Base-by-base conservation (phyloP, 1,284 basidiomycete species). In the Trametes pubescens region DNA sequence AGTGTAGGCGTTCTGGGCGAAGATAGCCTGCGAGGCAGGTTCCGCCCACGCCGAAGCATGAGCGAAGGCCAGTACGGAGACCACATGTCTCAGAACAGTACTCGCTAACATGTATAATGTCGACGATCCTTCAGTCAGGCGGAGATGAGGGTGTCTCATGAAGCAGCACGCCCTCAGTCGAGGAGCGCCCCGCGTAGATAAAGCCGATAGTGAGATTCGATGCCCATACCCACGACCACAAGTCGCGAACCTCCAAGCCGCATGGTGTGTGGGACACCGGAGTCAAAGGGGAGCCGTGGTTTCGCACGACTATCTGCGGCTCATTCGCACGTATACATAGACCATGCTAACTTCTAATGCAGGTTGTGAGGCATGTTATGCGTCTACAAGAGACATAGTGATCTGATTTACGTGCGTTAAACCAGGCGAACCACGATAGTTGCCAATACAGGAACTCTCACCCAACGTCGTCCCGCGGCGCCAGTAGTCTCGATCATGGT, bases 1-100 rank as follows among this genome's bases (percentile, higher is more conserved):
- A 34, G 52, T 62, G 53, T 56, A 65, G 1, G 57, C 21, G 48
- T 26, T 57, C 24, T 57, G n/a, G 24, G 47, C 16, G 29, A 49
- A n/a, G 29, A 32, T 32, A 32, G 48, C 22, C 29, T 49, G 48
- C 1, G n/a, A 8, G 6, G 48, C 24, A 13, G 4, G 9, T n/a
- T 24, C 48, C 10, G 21, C 44, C 14, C 29, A 1, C 40, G 18
- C 26, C 11, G 16, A 8, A 8, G 48, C 29, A 49, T 3, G 4
- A 9, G 29, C 48, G 29, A 32, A 49, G 22, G 48, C 40, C 40
- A 43, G 40, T 43, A 3, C 40, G 18, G 14, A 16, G 14, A 43
- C 14, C 40, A n/a, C 40, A 16, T 16, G 18, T 43, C 13, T 18
- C 29, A 32, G 29, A n/a, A n/a, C 16, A 16, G 16, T 43, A 2